Evolutionary conservation across 2,329 filamentous ascomycete species (phyloP), one percentile per base, ranked within the genome.

Genomic region (Ophiocordyceps robertsii): DNA sequence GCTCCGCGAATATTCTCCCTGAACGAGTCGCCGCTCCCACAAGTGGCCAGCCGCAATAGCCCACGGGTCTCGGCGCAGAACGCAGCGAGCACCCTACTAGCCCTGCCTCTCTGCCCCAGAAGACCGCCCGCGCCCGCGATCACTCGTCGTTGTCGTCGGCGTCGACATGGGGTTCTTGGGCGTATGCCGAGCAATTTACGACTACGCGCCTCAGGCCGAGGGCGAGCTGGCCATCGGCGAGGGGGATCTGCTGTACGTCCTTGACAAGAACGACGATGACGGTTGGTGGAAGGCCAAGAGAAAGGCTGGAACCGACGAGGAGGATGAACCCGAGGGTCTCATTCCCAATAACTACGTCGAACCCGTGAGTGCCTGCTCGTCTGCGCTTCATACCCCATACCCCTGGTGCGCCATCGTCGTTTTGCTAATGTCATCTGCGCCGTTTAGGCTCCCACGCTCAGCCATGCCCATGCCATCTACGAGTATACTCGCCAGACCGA

Each of bases 201-300:
- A 95, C 68, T 96, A 96, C 69, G 72, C 74, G 59, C 87, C 90
- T 48, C 87, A 93, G 63, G 80, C 79, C 53, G 82, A 86, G 55
- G 84, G 84, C 50, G 90, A 96, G 73, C 73, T 96, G 47, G 74
- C 81, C 49, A 84, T 96, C 54, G 69, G 67, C 43, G 89, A 95
- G 57, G 88, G 88, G 45, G 90, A 95, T 64, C 61, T 95, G 48
- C 77, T 96, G 46, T 95, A 89, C 63, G 73, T 95, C 44, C 66
- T 94, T 44, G 86, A 94, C 55, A 93, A 93, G 67, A 83, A 78
- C 49, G 60, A 66, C 40, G 80, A 84, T 30, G 74, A 78, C 80
- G 65, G 87, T 59, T 96, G 92, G 92, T 96, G 92, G 92, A 92
- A 82, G 62, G 87, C 84, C 39, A 95, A 94, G 71, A 95, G 93